Conservation (phyloP, 768 basidiomycete species). For the Pleurotus ostreatus region DNA sequence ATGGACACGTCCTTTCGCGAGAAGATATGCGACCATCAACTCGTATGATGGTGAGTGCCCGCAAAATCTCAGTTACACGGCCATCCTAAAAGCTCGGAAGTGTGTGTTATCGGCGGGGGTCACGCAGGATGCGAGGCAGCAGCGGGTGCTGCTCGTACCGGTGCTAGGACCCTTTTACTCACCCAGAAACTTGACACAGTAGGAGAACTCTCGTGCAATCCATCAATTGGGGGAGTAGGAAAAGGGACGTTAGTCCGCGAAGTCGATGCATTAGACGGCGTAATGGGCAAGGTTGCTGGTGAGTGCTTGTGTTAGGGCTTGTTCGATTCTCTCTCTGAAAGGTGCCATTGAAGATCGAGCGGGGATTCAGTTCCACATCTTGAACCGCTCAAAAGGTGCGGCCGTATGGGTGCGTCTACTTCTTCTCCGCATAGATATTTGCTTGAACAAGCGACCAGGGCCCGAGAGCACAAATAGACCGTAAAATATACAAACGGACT, state of each 20-base stretch:
- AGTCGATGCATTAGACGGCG: constrained; percentile 85
- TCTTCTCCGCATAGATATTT: neutral
- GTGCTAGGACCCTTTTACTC: constrained; percentile 75
- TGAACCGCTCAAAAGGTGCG: constrained; percentile 83
- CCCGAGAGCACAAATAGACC: constrained; percentile 84
- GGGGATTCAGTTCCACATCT: constrained; percentile 83
- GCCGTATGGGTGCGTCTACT: constrained; percentile 75
- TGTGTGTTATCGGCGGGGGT: constrained; percentile 87
- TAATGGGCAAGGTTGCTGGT: constrained; percentile 85
- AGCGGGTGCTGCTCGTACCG: constrained; percentile 77
- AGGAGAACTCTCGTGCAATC: constrained; percentile 86
- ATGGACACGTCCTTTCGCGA: neutral
- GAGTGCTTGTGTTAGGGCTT: constrained; percentile 15
- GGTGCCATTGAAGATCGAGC: constrained; percentile 58
- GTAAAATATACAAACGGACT: constrained; percentile 75
- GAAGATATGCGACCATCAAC: neutral
- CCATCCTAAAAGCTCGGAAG: constrained; percentile 22
- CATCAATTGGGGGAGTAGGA: constrained; percentile 87
- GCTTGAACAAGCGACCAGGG: constrained; percentile 46
- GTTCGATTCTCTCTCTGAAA: neutral
- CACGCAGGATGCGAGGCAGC: constrained; percentile 95
- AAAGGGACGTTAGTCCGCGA: constrained; percentile 91
- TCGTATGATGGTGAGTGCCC: constrained; percentile 1
- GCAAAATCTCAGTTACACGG: too few species aligned
- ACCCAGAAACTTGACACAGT: constrained; percentile 82